These are phyloP conservation scores for Phytophthora vignae DNA, from an alignment of 352 stramenopile genomes.

Conservation along the genomic window DNA sequence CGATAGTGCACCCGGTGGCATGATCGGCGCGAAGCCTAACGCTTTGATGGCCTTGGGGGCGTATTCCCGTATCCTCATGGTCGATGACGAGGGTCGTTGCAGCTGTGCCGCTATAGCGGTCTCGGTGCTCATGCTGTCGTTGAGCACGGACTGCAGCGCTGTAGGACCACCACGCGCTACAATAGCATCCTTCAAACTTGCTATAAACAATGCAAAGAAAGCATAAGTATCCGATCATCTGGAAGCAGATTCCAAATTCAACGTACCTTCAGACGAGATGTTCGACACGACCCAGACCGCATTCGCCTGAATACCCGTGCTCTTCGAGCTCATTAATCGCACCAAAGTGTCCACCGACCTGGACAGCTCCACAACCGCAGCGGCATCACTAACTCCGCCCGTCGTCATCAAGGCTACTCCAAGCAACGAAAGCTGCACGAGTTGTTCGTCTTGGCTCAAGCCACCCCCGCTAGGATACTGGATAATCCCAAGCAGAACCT, in stretches of 20 bases:
- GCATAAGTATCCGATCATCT: background rate
- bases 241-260: background rate
- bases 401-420: conserved; percentile 69
- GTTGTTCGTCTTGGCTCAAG: conserved; percentile 54
- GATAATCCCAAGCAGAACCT: conserved; percentile 42
- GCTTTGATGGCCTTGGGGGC: conserved; percentile 79
- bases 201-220: conserved; percentile 30
- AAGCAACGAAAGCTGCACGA: conserved; percentile 69
- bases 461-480: conserved; percentile 15
- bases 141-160: conserved; percentile 69
- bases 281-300: conserved; percentile 85
- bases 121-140: conserved; percentile 45
- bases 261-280: conserved; percentile 64
- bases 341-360: conserved; percentile 52
- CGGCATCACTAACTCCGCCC: conserved; percentile 43
- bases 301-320: conserved; percentile 68
- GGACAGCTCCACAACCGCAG: conserved; percentile 43
- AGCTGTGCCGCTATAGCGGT: background rate
- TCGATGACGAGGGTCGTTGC: conserved; percentile 55
- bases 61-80: conserved; percentile 79
- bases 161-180: conserved; percentile 59
- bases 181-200: conserved; percentile 60
- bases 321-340: conserved; percentile 56
- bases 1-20: conserved; percentile 9
- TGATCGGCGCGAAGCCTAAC: conserved; percentile 64